Evolutionary conservation across 2,329 filamentous ascomycete species (phyloP).

Genomic region (Coniella vitis): DNA sequence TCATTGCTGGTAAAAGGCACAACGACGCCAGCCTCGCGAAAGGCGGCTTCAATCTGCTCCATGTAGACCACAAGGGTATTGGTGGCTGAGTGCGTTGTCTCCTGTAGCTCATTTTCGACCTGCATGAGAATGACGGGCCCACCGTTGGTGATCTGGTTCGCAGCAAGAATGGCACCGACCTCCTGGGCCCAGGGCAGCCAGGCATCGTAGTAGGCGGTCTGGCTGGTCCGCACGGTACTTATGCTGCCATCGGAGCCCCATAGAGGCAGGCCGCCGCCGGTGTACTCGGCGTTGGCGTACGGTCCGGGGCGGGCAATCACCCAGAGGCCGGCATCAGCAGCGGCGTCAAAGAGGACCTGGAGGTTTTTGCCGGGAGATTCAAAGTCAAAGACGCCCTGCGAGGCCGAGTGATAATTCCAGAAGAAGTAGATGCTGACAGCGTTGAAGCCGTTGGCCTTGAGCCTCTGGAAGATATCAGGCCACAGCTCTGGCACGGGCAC

Average conservation of each 20-base stretch:
- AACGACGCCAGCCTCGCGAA: slow-evolving; percentile 37
- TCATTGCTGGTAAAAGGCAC: slow-evolving; percentile 45
- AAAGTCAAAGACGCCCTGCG: slow-evolving; percentile 41
- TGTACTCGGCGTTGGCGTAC: slow-evolving; percentile 36
- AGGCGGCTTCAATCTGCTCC: slow-evolving; percentile 42
- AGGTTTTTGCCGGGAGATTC: slow-evolving; percentile 43
- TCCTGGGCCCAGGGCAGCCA: slow-evolving; percentile 43
- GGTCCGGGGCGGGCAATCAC: slow-evolving; percentile 41
- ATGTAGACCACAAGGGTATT: slow-evolving; percentile 44
- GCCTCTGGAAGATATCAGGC: slow-evolving; percentile 47
- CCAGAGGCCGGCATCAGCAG: slow-evolving; percentile 44
- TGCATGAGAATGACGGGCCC: slow-evolving; percentile 45
- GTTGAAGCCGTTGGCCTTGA: slow-evolving; percentile 47
- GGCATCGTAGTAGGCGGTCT: slow-evolving; percentile 33
- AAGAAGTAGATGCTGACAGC: slow-evolving; percentile 43
- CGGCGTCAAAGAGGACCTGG: slow-evolving; percentile 42
- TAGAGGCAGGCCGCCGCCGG: slow-evolving; percentile 35
- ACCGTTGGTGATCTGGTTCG: slow-evolving; percentile 45
- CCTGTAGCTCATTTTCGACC: slow-evolving; percentile 46
- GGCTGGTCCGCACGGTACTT: slow-evolving; percentile 33
- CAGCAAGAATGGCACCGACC: slow-evolving; percentile 42
- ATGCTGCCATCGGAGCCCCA: slow-evolving; percentile 38
- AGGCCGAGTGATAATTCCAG: slow-evolving; percentile 42
- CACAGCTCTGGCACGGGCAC: slow-evolving; percentile 48
- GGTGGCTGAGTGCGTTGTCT: slow-evolving; percentile 34